A percentile compares a stretch with the other conserved stretches of the same genome.
Conservation (phyloP, 352 stramenopile genomes). For the Phytopythium litorale region DNA sequence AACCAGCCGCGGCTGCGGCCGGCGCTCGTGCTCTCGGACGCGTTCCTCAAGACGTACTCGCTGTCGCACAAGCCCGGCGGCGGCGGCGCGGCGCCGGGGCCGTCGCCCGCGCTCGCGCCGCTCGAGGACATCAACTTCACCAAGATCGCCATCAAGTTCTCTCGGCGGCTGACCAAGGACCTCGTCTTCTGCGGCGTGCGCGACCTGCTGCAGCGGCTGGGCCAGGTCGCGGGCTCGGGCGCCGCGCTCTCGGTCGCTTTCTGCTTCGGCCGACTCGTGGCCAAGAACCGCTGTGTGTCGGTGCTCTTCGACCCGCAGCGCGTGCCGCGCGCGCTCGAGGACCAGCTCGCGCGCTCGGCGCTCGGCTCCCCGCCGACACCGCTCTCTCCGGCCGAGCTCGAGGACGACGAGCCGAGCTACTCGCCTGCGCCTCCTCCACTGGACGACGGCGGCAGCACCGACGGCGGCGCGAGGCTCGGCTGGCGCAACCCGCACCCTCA, state of each 20-base stretch:
- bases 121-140: slow-evolving; percentile 81
- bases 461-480: slow-evolving; percentile 3
- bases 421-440: slow-evolving; percentile 8
- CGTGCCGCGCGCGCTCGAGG: slow-evolving; percentile 52
- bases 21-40: slow-evolving; percentile 62
- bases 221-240: slow-evolving; percentile 50
- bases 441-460: slow-evolving; percentile 13
- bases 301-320: slow-evolving; percentile 69
- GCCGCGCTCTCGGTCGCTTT: slow-evolving; percentile 58
- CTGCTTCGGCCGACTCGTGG: slow-evolving; percentile 64
- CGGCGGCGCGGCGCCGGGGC: not conserved
- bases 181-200: slow-evolving; percentile 62
- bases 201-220: slow-evolving; percentile 73
- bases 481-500: slow-evolving; percentile 8
- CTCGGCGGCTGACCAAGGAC: slow-evolving; percentile 68
- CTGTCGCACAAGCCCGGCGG: slow-evolving; percentile 42
- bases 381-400: slow-evolving; percentile 37
- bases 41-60: slow-evolving; percentile 60
- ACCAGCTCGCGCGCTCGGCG: slow-evolving; percentile 56
- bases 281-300: slow-evolving; percentile 67
- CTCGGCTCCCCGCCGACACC: slow-evolving; percentile 34
- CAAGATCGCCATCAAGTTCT: slow-evolving; percentile 84
- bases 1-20: slow-evolving; percentile 59
- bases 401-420: slow-evolving; percentile 25
- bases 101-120: slow-evolving; percentile 27